phyloP scores from a whole-genome alignment of 768 basidiomycete species.

The Termitomyces bulborhizus region DNA sequence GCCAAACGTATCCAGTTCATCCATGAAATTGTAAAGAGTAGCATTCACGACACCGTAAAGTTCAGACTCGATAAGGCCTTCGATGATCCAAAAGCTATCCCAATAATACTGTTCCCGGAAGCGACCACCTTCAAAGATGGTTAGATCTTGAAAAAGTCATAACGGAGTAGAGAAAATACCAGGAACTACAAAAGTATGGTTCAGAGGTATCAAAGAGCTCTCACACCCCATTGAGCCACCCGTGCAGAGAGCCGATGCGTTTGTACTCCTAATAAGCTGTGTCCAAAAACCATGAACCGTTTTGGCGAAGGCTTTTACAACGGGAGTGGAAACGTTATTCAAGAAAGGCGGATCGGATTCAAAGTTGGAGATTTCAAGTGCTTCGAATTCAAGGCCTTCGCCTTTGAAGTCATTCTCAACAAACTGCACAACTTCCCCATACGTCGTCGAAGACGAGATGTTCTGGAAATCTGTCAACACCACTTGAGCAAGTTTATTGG shows the following conservation, averaged over 20 bases:
- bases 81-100: slow-evolving; percentile 79
- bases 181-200: slow-evolving; percentile 88
- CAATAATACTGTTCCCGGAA: slow-evolving; percentile 81
- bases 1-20: slow-evolving; percentile 75
- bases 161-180: slow-evolving; percentile 31
- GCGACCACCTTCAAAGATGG: slow-evolving; percentile 40
- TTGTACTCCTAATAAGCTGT: slow-evolving; percentile 70
- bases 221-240: slow-evolving; percentile 56
- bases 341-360: slow-evolving; percentile 60
- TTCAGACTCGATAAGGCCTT: slow-evolving; percentile 80
- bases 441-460: slow-evolving; percentile 45
- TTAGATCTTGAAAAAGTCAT: not conserved
- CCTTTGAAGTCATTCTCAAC: slow-evolving; percentile 72
- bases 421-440: slow-evolving; percentile 61
- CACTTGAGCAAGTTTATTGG: slow-evolving; percentile 52
- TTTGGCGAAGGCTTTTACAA: slow-evolving; percentile 66
- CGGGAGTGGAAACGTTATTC: slow-evolving; percentile 58
- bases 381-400: slow-evolving; percentile 80
- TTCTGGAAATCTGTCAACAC: slow-evolving; percentile 67
- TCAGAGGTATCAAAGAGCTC: slow-evolving; percentile 83
- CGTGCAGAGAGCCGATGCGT: slow-evolving; percentile 57
- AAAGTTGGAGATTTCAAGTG: slow-evolving; percentile 56
- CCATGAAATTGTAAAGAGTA: slow-evolving; percentile 93
- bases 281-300: slow-evolving; percentile 87
- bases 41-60: slow-evolving; percentile 67